Evolutionary conservation across 768 basidiomycete species (phyloP).

Genomic region (Termitomyces sp.): DNA sequence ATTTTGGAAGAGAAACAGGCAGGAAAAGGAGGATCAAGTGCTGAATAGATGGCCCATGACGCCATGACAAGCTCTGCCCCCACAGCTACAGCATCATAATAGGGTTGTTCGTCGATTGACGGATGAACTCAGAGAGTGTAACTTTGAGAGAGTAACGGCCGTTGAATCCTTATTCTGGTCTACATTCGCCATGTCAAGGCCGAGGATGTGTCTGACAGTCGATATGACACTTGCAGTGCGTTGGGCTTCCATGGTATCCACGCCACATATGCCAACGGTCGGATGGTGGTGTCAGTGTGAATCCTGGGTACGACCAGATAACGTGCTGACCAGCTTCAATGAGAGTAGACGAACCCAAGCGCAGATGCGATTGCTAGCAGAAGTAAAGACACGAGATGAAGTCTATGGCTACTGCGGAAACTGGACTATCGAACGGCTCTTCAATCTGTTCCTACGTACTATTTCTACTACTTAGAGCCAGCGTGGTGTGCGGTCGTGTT

Average conservation of each 20-base stretch:
- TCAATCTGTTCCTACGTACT: background rate
- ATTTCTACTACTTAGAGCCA: background rate
- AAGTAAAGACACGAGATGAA: background rate
- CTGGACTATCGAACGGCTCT: background rate
- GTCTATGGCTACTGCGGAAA: background rate
- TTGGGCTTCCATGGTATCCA: background rate
- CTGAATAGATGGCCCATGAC: background rate
- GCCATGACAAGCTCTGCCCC: background rate
- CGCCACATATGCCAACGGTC: background rate
- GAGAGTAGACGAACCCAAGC: background rate
- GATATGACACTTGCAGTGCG: background rate
- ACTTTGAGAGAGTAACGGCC: background rate
- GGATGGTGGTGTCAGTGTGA: no score
- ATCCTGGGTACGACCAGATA: background rate
- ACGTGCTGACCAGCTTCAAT: background rate
- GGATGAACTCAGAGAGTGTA: background rate
- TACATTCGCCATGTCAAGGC: background rate
- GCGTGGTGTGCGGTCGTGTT: background rate
- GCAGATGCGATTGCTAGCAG: background rate
- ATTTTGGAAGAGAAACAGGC: background rate
- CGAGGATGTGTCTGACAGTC: background rate
- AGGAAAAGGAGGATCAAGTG: background rate
- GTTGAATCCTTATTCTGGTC: background rate
- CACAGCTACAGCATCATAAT: background rate
- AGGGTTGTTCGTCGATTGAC: background rate